phyloP scores from a whole-genome alignment of 202 grass and related monocot genomes.

The Digitaria exilis region DNA sequence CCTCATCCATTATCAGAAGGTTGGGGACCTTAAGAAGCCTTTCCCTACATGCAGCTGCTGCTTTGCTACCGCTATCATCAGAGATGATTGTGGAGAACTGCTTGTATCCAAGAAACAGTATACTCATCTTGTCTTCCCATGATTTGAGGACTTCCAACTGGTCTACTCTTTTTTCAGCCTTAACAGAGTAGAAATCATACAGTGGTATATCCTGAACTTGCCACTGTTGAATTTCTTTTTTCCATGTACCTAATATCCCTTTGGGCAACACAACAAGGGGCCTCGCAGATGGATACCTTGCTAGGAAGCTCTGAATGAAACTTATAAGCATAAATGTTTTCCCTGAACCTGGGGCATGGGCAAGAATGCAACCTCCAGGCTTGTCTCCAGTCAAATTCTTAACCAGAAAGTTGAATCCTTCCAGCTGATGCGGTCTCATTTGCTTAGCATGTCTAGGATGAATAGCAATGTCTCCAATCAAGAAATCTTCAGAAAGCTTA shows the following conservation, averaged over 20 bases:
- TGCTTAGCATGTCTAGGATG: conserved; percentile 85
- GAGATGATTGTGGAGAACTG: conserved; percentile 86
- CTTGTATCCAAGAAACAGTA: conserved; percentile 93
- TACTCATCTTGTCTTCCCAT: conserved; percentile 87
- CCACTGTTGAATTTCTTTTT: conserved; percentile 80
- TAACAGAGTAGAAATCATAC: conserved; percentile 89
- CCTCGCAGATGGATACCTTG: conserved; percentile 79
- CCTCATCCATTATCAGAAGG: conserved; percentile 93
- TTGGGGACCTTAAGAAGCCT: conserved; percentile 78
- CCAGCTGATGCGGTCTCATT: conserved; percentile 89
- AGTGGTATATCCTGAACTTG: conserved; percentile 91
- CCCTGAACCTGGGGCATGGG: conserved; percentile 97
- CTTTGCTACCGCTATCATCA: conserved; percentile 48
- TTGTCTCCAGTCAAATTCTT: conserved; percentile 82
- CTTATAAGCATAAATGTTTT: conserved; percentile 98
- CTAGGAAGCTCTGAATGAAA: conserved; percentile 98
- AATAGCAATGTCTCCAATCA: conserved; percentile 68
- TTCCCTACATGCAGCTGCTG: conserved; percentile 73
- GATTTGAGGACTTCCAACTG: conserved; percentile 78
- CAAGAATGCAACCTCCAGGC: conserved; percentile 94
- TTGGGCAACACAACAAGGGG: conserved; percentile 92
- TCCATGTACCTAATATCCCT: conserved; percentile 90
- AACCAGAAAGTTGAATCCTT: conserved; percentile 93
- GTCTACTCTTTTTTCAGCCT: conserved; percentile 89
- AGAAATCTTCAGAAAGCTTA: conserved; percentile 70